A percentile compares a stretch with the other conserved stretches of the same genome.
phyloP scores from a whole-genome alignment of 306 rosid species.

The Prunus mira region DNA sequence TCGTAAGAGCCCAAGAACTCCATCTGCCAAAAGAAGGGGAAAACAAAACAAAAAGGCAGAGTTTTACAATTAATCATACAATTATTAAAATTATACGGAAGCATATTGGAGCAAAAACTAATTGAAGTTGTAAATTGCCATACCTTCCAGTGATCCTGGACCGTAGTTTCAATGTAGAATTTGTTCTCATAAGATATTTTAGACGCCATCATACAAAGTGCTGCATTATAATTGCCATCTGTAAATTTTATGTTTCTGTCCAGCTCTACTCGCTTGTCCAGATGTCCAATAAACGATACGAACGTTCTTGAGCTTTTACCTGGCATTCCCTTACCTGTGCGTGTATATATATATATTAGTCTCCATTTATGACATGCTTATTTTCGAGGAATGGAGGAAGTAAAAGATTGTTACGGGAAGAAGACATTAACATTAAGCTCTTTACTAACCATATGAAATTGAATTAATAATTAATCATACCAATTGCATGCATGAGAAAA shows the following conservation, averaged over 20 bases:
- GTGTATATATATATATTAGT: not conserved
- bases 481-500: not conserved
- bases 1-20: slow-evolving; percentile 54
- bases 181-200: slow-evolving; percentile 58
- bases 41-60: not conserved
- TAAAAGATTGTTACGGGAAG: no score
- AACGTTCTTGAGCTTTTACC: slow-evolving; percentile 30
- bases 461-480: no score
- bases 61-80: not conserved
- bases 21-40: slow-evolving; percentile 43
- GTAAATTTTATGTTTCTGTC: slow-evolving; percentile 36
- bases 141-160: slow-evolving; percentile 31
- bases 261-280: slow-evolving; percentile 47
- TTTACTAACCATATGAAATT: no score
- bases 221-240: slow-evolving; percentile 44
- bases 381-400: no score
- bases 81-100: not conserved
- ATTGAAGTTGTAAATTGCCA: not conserved
- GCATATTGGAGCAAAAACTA: not conserved
- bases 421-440: no score
- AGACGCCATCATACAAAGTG: slow-evolving; percentile 61
- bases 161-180: slow-evolving; percentile 31
- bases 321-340: slow-evolving; percentile 38
- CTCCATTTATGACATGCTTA: no score
- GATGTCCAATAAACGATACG: slow-evolving; percentile 49